These are phyloP conservation scores for Kregervanrija fluxuum DNA, from an alignment of 805 yeast genomes.

Conservation along the genomic window DNA sequence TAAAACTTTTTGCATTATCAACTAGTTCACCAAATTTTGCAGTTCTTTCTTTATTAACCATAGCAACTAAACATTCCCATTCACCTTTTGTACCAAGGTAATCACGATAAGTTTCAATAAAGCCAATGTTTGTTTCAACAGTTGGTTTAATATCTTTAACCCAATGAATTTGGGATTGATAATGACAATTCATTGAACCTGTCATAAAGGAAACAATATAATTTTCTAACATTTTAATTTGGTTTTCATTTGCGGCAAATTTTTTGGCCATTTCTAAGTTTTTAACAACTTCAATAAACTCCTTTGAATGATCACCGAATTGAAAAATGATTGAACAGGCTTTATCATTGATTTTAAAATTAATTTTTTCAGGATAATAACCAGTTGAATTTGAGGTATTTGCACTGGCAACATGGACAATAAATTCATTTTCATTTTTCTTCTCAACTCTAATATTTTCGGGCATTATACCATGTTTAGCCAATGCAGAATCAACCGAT, in stretches of 20 bases:
- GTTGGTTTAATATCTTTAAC: slow-evolving; percentile 79
- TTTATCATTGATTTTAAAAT: slow-evolving; percentile 30
- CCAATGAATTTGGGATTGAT: slow-evolving; percentile 79
- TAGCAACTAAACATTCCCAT: slow-evolving; percentile 88
- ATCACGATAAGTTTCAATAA: slow-evolving; percentile 88
- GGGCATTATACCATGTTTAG: slow-evolving; percentile 57
- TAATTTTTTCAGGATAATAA: slow-evolving; percentile 47
- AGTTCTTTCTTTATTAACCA: slow-evolving; percentile 83
- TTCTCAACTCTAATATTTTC: slow-evolving; percentile 77
- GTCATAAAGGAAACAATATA: slow-evolving; percentile 68
- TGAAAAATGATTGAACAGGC: slow-evolving; percentile 39
- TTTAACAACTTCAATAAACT: slow-evolving; percentile 52
- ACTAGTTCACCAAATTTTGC: slow-evolving; percentile 71
- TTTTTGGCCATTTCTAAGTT: slow-evolving; percentile 50
- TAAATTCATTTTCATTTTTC: slow-evolving; percentile 37
- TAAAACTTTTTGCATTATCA: slow-evolving; percentile 54
- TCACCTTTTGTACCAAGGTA: slow-evolving; percentile 90
- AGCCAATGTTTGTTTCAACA: slow-evolving; percentile 78
- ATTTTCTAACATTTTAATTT: slow-evolving; percentile 53
- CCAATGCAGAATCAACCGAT: slow-evolving; percentile 58
- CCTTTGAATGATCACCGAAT: slow-evolving; percentile 73
- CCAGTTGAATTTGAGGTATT: slow-evolving; percentile 39
- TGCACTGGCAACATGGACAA: slow-evolving; percentile 66
- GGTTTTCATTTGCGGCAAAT: slow-evolving; percentile 68
- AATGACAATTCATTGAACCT: slow-evolving; percentile 82